Percentiles rank a stretch among this genome's conserved stretches.
Evolutionary conservation across 495 filamentous ascomycete genomes (phyloP).

Genomic region (Sporormia fimetaria): DNA sequence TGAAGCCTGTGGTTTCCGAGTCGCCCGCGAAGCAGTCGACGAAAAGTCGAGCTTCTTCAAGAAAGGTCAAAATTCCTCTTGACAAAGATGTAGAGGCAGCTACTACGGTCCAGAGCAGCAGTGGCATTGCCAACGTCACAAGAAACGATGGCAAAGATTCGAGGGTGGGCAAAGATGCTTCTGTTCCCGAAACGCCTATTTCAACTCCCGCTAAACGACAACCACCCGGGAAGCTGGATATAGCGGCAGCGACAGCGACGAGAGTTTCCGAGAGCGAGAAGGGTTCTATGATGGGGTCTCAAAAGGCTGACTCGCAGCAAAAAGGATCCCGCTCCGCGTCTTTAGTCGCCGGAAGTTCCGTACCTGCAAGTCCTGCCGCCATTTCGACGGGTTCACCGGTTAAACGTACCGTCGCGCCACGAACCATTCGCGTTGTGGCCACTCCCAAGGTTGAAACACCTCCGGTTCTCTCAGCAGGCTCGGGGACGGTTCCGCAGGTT

Average conservation of each 20-base stretch:
- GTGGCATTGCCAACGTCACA: too few species aligned
- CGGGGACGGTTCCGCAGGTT: conserved; percentile 23
- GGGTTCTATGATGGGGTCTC: conserved; percentile 1
- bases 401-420: conserved; percentile 33
- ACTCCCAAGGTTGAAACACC: conserved; percentile 59
- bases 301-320: conserved; percentile 14
- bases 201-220: conserved; percentile 39
- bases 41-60: too few species aligned
- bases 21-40: too few species aligned
- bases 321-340: conserved; percentile 19
- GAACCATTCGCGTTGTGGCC: conserved; percentile 57
- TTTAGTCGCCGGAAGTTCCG: conserved; percentile 26
- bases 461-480: conserved; percentile 33
- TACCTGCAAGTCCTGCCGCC: conserved; percentile 41
- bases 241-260: conserved; percentile 47
- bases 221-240: conserved; percentile 51
- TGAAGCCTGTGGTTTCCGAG: too few species aligned
- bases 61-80: too few species aligned
- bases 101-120: too few species aligned
- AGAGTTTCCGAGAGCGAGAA: conserved; percentile 21
- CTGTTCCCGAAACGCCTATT: background rate
- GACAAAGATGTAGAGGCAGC: too few species aligned
- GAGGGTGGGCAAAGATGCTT: background rate
- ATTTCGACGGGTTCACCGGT: conserved; percentile 41
- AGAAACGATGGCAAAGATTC: too few species aligned